A percentile compares a stretch with the other conserved stretches of the same genome.
Evolutionary conservation across 768 basidiomycete species (phyloP).

Genomic region (Dacryopinax primogenitus): DNA sequence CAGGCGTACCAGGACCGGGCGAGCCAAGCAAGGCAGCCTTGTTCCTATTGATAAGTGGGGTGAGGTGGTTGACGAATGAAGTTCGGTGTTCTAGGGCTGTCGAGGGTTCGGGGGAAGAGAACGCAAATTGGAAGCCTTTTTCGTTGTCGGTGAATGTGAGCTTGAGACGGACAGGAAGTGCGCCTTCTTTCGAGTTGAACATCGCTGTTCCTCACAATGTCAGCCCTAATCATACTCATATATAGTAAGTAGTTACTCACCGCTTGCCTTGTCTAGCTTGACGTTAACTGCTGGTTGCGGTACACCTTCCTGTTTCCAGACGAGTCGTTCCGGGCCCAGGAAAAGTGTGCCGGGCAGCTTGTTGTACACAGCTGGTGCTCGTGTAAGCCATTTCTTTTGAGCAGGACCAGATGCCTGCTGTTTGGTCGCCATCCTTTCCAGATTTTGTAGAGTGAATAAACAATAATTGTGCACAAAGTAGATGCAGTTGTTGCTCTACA

Average conservation of each 20-base stretch:
- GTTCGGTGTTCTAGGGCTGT: constrained; percentile 61
- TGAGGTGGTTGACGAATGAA: constrained; percentile 67
- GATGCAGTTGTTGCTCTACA: too few species aligned
- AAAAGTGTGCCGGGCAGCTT: constrained; percentile 63
- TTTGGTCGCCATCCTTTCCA: background rate
- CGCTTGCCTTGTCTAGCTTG: constrained; percentile 43
- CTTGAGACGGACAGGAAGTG: constrained; percentile 66
- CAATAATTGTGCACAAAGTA: too few species aligned
- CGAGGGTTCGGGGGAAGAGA: constrained; percentile 46
- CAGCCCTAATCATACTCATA: constrained; percentile 17
- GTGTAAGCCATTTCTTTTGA: background rate
- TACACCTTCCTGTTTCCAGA: constrained; percentile 70
- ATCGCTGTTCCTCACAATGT: constrained; percentile 39
- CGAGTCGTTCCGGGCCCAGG: constrained; percentile 56
- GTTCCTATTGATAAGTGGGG: constrained; percentile 63
- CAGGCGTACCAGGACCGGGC: constrained; percentile 18
- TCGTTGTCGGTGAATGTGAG: constrained; percentile 56
- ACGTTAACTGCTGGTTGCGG: constrained; percentile 51
- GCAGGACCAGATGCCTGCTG: too few species aligned
- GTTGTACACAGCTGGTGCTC: constrained; percentile 70
- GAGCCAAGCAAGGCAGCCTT: constrained; percentile 31
- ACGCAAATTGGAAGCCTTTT: constrained; percentile 70
- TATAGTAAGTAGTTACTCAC: constrained; percentile 37
- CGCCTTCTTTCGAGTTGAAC: constrained; percentile 76
- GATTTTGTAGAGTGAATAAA: too few species aligned